Evolutionary conservation across 306 rosid genomes (phyloP), one percentile per base, ranked within the genome.

Genomic region (Lathyrus tuberosus): DNA sequence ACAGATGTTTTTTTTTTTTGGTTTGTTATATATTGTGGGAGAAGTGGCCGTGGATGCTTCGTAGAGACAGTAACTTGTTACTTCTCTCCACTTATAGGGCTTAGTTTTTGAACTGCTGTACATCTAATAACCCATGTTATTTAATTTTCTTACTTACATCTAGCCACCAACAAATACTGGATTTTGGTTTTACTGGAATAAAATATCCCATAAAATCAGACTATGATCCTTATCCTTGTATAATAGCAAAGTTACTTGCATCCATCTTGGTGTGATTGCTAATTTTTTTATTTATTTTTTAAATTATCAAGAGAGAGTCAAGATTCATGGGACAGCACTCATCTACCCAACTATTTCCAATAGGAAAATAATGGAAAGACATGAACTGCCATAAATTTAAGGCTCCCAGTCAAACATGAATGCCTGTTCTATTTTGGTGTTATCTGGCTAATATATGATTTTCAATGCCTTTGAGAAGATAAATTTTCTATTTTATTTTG

Each of bases 131-230:
- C 22, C 4, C 3, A 52, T 69, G 20, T 57, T 13, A 56, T 56
- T 56, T 47, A 56, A 6, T 30, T 54, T 37, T 56, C 15, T 74
- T 62, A 18, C 42, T 16, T 22, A 30, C 28, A 65, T 47, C 14
- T 70, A 46, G 61, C 54, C 47, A 56, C 63, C 73, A 65, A 71
- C 49, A 13, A 65, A 70, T 18, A 46, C 66, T 35, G 26, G 46
- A 47, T 37, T 64, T 10, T 53, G 65, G 71, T 57, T 78, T 48
- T 31, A 31, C 60, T 14, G 33, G 43, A 57, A 46, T 56, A 56
- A 65, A 38, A 16, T 65, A 62, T 57, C 69, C 54, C 69, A 41
- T 47, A 9, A 47, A 38, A 22, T 33, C 8, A 22, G 51, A 16
- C 33, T 62, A 12, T 62, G 72, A 46, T 63, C 37, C 37, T 53